Evolutionary conservation across 192 early-diverging fungal genomes (phyloP).

Genomic region (Coemansia sp.): DNA sequence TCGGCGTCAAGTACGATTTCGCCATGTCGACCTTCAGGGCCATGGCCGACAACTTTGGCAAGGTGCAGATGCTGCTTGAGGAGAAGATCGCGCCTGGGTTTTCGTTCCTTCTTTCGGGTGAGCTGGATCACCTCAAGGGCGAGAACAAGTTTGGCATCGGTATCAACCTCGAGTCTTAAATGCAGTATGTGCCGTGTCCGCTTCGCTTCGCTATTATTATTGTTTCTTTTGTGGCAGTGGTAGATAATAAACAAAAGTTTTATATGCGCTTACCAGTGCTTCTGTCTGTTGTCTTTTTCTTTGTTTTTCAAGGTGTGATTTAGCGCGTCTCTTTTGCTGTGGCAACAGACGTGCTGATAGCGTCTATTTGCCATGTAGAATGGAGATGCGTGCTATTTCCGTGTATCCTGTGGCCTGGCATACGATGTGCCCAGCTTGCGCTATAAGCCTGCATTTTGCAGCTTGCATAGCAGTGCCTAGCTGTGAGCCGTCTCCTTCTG

Average conservation of each 20-base stretch:
- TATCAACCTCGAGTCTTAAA: slow-evolving; percentile 82
- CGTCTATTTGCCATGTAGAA: too few species aligned
- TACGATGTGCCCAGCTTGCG: not conserved
- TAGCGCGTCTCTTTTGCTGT: too few species aligned
- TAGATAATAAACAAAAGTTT: not conserved
- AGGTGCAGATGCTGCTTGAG: slow-evolving; percentile 85
- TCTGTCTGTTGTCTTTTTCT: too few species aligned
- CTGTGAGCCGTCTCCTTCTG: too few species aligned
- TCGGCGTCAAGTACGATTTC: slow-evolving; percentile 98
- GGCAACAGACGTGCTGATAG: too few species aligned
- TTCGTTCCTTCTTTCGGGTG: slow-evolving; percentile 84
- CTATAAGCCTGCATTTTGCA: too few species aligned
- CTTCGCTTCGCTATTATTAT: not conserved
- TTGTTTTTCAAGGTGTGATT: too few species aligned
- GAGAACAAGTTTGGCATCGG: slow-evolving; percentile 84
- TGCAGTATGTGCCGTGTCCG: not conserved
- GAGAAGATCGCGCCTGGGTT: slow-evolving; percentile 95
- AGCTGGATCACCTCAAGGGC: slow-evolving; percentile 95
- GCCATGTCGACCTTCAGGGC: slow-evolving; percentile 87
- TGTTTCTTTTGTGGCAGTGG: not conserved
- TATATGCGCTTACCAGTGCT: too few species aligned
- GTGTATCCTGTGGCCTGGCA: too few species aligned
- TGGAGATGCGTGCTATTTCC: too few species aligned
- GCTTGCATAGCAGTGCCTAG: too few species aligned
- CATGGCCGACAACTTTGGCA: slow-evolving; percentile 88